A percentile compares a stretch with the other conserved stretches of the same genome.
These are phyloP conservation scores for Ascochyta rabiei DNA, from an alignment of 2,329 filamentous ascomycete genomes.

Conservation along the genomic window DNA sequence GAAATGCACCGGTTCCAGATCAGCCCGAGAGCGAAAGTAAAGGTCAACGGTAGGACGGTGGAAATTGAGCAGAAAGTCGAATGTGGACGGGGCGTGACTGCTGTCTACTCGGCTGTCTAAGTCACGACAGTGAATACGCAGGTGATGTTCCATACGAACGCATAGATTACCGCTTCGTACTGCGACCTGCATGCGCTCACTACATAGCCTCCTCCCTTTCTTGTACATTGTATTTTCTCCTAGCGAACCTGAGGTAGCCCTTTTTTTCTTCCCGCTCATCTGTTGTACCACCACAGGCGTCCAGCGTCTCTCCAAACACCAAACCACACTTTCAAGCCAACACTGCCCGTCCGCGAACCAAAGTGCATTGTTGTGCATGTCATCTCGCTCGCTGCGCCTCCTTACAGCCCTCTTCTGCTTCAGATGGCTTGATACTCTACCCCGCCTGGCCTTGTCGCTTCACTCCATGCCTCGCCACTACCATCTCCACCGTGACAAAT, in stretches of 20 bases:
- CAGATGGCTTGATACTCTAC: background rate
- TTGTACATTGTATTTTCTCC: constrained; percentile 2
- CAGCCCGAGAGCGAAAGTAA: constrained; percentile 75
- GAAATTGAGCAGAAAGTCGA: constrained; percentile 85
- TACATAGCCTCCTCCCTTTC: background rate
- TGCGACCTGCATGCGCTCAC: background rate
- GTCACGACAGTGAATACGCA: background rate
- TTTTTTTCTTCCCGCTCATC: background rate
- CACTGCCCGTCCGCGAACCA: background rate
- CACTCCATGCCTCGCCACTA: background rate
- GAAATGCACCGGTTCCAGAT: constrained; percentile 80
- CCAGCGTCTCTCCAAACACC: constrained; percentile 1
- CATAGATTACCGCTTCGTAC: constrained; percentile 14
- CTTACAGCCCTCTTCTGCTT: background rate
- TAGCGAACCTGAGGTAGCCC: background rate
- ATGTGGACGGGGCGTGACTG: constrained; percentile 81
- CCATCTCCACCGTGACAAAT: constrained; percentile 4
- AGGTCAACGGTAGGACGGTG: constrained; percentile 71
- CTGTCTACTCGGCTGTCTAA: constrained; percentile 72
- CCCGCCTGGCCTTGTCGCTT: background rate
- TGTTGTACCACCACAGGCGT: constrained; percentile 7
- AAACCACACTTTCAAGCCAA: background rate
- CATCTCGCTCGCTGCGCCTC: background rate
- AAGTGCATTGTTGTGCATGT: background rate
- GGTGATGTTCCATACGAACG: background rate